Conservation (phyloP, 306 rosid genomes). For the Parietaria judaica region DNA sequence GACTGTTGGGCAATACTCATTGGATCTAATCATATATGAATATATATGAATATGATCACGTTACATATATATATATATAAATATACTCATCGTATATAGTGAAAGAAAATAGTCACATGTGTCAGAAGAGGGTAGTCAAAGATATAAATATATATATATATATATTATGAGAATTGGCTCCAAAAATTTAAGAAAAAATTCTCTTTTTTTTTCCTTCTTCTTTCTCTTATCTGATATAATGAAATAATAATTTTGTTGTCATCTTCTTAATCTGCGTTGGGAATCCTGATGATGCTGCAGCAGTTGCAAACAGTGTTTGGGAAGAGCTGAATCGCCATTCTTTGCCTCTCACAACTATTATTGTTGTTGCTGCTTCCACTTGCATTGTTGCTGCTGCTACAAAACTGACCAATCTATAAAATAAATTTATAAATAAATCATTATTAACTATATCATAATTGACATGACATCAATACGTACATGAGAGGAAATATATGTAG, state of each 20-base stretch:
- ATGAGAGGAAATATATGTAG: no score
- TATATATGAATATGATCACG: no score
- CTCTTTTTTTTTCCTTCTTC: slow-evolving; percentile 44
- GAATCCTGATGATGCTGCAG: slow-evolving; percentile 99
- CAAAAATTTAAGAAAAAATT: slow-evolving; percentile 8
- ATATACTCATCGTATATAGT: no score
- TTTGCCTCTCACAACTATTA: slow-evolving; percentile 41
- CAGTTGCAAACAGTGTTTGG: slow-evolving; percentile 48
- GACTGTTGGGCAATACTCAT: neutral
- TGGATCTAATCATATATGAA: no score
- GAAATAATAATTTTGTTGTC: no score
- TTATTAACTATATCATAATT: neutral
- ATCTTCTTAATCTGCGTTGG: slow-evolving; percentile 45
- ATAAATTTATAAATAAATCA: neutral
- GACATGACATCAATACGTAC: no score
- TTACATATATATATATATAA: no score
- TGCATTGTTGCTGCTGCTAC: slow-evolving; percentile 44
- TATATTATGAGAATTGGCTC: neutral
- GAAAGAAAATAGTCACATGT: no score
- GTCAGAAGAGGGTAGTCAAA: neutral
- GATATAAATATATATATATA: neutral
- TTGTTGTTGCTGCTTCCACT: slow-evolving; percentile 46
- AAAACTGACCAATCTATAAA: slow-evolving; percentile 25
- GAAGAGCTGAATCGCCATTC: slow-evolving; percentile 49
- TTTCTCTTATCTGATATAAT: neutral